A percentile compares a stretch with the other conserved stretches of the same genome.
Conservation (phyloP, 2,329 filamentous ascomycete species). For the Botryotinia globosa region DNA sequence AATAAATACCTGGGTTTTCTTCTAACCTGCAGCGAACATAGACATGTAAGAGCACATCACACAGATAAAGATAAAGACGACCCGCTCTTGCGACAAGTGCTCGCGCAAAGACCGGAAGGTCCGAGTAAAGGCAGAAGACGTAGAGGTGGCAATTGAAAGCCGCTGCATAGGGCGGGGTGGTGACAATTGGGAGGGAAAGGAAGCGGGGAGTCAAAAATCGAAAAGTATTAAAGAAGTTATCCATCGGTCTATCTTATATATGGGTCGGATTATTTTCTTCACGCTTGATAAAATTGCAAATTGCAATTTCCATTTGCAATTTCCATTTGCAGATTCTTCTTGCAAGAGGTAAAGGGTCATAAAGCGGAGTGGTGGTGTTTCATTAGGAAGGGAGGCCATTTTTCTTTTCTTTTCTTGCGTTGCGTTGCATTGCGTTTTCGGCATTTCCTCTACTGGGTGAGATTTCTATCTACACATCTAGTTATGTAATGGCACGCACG, state of each 20-base stretch:
- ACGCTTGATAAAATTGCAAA: background rate
- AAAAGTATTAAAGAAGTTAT: background rate
- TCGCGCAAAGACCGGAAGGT: conserved; percentile 82
- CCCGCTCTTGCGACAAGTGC: conserved; percentile 72
- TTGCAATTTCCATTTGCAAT: background rate
- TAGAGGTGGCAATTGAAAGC: conserved; percentile 38
- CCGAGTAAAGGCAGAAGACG: conserved; percentile 76
- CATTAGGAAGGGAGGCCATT: background rate
- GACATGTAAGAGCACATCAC: conserved; percentile 92
- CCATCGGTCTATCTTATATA: background rate
- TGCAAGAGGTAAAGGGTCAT: background rate
- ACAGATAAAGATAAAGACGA: conserved; percentile 88
- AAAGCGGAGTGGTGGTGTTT: background rate
- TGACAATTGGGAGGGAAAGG: background rate
- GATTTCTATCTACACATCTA: background rate
- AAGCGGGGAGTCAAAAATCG: background rate
- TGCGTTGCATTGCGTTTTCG: background rate
- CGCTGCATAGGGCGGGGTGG: too few species aligned
- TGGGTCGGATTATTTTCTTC: background rate
- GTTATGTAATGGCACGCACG: background rate
- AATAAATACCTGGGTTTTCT: background rate
- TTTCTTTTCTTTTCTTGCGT: background rate
- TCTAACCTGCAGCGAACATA: conserved; percentile 41
- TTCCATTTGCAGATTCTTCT: background rate
- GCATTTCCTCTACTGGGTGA: background rate